A percentile compares a stretch with the other conserved stretches of the same genome.
phyloP scores from a whole-genome alignment of 2,329 filamentous ascomycete genomes.

The Fusarium odoratissimum region DNA sequence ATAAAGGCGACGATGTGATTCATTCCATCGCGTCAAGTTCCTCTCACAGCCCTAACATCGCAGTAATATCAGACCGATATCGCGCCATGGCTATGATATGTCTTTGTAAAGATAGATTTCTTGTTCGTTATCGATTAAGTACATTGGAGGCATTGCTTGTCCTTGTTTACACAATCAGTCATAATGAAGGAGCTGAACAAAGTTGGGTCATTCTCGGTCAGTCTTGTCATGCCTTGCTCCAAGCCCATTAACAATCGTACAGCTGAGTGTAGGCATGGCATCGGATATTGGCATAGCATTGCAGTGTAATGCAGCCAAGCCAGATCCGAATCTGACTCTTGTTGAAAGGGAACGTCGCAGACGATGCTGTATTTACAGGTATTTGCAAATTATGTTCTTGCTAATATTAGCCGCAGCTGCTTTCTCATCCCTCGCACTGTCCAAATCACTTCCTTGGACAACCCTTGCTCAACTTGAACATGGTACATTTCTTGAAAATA shows the following conservation, averaged over 20 bases:
- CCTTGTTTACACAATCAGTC: slow-evolving; percentile 23
- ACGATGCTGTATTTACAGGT: slow-evolving; percentile 39
- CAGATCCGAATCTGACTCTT: not conserved
- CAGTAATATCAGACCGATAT: not conserved
- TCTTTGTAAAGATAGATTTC: slow-evolving; percentile 32
- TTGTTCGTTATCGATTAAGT: slow-evolving; percentile 27
- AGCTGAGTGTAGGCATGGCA: slow-evolving; percentile 17
- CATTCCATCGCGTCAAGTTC: not conserved
- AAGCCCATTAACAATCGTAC: not conserved
- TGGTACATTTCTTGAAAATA: too few relatives aligned
- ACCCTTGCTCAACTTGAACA: too few relatives aligned
- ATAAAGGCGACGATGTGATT: slow-evolving; percentile 11
- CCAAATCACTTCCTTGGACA: too few relatives aligned
- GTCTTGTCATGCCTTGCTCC: not conserved
- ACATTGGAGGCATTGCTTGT: slow-evolving; percentile 33
- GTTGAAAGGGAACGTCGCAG: slow-evolving; percentile 30
- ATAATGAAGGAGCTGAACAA: slow-evolving; percentile 29
- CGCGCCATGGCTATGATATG: slow-evolving; percentile 14
- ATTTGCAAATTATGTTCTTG: too few relatives aligned
- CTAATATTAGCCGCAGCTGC: too few relatives aligned
- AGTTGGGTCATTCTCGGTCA: slow-evolving; percentile 18
- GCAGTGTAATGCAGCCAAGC: not conserved
- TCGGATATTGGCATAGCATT: slow-evolving; percentile 7
- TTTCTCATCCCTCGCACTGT: too few relatives aligned
- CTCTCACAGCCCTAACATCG: not conserved